Percentiles rank a stretch among this genome's conserved stretches.
These are phyloP conservation scores for Coprinopsis strossmayeri DNA, from an alignment of 768 basidiomycete species.

Conservation along the genomic window DNA sequence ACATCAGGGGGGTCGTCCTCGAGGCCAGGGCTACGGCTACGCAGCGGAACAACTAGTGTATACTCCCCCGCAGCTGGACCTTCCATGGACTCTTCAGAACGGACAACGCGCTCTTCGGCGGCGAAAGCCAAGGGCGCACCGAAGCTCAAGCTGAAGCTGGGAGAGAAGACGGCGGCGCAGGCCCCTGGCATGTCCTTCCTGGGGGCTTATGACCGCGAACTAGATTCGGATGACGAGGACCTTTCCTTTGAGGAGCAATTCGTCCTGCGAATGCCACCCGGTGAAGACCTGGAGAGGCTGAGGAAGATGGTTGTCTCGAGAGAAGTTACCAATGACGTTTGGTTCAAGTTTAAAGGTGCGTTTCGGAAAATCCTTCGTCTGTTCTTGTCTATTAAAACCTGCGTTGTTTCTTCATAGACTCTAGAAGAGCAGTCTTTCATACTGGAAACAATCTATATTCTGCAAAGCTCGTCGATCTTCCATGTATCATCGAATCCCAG, in stretches of 20 bases:
- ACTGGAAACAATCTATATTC: slow-evolving; percentile 75
- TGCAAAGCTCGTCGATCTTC: slow-evolving; percentile 93
- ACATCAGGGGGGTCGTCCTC: slow-evolving; percentile 12
- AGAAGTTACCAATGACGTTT: slow-evolving; percentile 77
- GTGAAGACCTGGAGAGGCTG: slow-evolving; percentile 73
- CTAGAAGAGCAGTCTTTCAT: slow-evolving; percentile 86
- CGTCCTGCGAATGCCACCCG: slow-evolving; percentile 81
- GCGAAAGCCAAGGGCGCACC: slow-evolving; percentile 38
- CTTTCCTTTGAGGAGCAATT: slow-evolving; percentile 97
- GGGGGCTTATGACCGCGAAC: slow-evolving; percentile 87
- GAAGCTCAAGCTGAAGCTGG: slow-evolving; percentile 84
- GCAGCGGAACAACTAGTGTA: slow-evolving; percentile 22
- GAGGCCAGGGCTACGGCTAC: slow-evolving; percentile 29
- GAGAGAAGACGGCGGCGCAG: slow-evolving; percentile 74
- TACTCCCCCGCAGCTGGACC: too few relatives aligned
- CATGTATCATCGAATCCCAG: slow-evolving; percentile 89
- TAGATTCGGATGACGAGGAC: slow-evolving; percentile 94
- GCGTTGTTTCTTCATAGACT: slow-evolving; percentile 53
- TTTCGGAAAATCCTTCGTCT: not conserved
- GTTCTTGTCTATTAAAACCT: not conserved
- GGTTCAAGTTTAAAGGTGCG: slow-evolving; percentile 97
- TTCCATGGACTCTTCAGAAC: too few relatives aligned
- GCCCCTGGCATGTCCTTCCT: slow-evolving; percentile 85
- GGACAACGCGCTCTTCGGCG: slow-evolving; percentile 51
- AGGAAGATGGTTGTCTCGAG: slow-evolving; percentile 76